These are phyloP conservation scores for Amesomyces nigricolor DNA, from an alignment of 2,329 filamentous ascomycete species.

Conservation along the genomic window DNA sequence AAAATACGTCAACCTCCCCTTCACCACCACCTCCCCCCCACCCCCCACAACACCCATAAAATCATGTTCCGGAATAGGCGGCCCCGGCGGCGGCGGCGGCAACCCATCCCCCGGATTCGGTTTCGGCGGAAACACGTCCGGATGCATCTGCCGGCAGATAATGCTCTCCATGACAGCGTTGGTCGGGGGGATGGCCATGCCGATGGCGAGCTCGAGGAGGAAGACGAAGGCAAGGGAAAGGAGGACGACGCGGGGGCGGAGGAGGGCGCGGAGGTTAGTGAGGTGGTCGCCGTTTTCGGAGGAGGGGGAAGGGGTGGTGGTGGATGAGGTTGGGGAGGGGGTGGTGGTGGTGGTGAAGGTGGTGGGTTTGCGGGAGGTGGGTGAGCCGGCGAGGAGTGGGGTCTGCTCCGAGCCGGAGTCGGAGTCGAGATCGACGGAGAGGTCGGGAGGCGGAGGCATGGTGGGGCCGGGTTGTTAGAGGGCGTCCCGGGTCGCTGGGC, in stretches of 20 bases:
- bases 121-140: slow-evolving; percentile 29
- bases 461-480: neutral
- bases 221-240: slow-evolving; percentile 34
- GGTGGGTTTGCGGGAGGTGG: slow-evolving; percentile 2
- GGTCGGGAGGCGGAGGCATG: slow-evolving; percentile 2
- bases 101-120: neutral
- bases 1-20: neutral
- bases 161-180: slow-evolving; percentile 49
- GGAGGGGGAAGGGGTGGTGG: neutral
- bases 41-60: neutral
- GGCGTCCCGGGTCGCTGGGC: neutral
- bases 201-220: slow-evolving; percentile 38
- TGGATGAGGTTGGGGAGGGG: neutral
- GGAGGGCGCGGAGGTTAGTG: slow-evolving; percentile 18
- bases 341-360: neutral
- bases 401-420: slow-evolving; percentile 7
- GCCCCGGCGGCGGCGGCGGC: slow-evolving; percentile 20
- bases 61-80: neutral
- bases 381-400: slow-evolving; percentile 10
- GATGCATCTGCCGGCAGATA: slow-evolving; percentile 46
- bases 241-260: slow-evolving; percentile 27
- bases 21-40: neutral
- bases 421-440: neutral
- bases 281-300: neutral
- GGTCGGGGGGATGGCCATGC: slow-evolving; percentile 34